These are phyloP conservation scores for Eutrema salsugineum DNA, from an alignment of 441 rosid species.

Conservation along the genomic window DNA sequence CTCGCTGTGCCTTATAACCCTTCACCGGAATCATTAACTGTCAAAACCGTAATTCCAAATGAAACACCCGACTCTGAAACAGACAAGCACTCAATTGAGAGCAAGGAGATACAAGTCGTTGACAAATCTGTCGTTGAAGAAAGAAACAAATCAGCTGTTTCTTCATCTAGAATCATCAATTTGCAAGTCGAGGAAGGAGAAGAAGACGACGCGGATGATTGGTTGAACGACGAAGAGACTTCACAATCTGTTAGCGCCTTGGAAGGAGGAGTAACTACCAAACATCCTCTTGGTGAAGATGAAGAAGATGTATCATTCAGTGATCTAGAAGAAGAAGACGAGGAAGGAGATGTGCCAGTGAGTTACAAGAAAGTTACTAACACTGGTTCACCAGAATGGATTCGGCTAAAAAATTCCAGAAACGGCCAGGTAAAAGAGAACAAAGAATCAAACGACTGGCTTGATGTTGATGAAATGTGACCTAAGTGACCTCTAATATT, in stretches of 20 bases:
- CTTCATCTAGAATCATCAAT: constrained; percentile 33
- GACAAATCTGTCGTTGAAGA: constrained; percentile 60
- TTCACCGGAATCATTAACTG: constrained; percentile 29
- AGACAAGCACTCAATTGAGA: constrained; percentile 58
- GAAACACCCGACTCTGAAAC: constrained; percentile 35
- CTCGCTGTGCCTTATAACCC: constrained; percentile 37
- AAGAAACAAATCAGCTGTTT: constrained; percentile 33
- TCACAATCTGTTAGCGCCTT: constrained; percentile 40
- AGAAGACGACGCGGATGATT: constrained; percentile 71
- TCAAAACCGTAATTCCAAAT: constrained; percentile 30
- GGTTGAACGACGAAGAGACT: constrained; percentile 81
- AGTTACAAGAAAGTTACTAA: constrained; percentile 52
- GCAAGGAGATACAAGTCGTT: constrained; percentile 48
- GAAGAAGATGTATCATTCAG: constrained; percentile 92
- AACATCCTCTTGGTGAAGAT: constrained; percentile 39
- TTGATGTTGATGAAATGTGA: constrained; percentile 57
- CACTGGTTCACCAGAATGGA: constrained; percentile 34
- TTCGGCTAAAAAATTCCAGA: constrained; percentile 6
- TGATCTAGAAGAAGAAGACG: constrained; percentile 84
- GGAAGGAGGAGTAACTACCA: constrained; percentile 33
- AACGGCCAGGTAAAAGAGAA: constrained; percentile 43
- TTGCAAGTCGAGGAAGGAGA: constrained; percentile 47
- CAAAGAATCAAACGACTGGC: constrained; percentile 75
- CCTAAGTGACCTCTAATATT: not conserved
- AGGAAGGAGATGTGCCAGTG: constrained; percentile 48